Evolutionary conservation across 2,329 filamentous ascomycete genomes (phyloP), one percentile per base, ranked within the genome.

Genomic region (Pseudovirgaria hyperparasitica): DNA sequence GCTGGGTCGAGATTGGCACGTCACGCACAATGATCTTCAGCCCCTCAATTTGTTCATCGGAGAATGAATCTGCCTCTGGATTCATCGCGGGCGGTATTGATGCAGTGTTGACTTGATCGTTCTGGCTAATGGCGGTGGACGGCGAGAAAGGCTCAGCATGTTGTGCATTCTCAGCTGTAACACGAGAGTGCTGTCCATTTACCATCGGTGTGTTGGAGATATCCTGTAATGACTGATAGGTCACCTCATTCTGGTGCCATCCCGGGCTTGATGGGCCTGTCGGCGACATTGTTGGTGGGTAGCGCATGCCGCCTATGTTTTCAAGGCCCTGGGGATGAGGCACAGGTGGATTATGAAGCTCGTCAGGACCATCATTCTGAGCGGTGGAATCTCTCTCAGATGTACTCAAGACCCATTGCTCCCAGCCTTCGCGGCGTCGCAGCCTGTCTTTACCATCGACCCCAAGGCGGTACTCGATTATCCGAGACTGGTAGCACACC

Each of bases 381-480:
- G 81, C 82, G 12, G 71, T 66, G 22, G 73, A 64, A 39, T 85
- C 73, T 35, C 87, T 76, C 35, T 82, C 70, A 9, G 75, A 67
- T 45, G 75, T 64, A 2, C 71, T 68, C 32, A 92, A 57, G 12
- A 94, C 70, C 64, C 82, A 96, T 38, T 76, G 72, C 39, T 78
- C 66, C 82, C 85, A 94, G 15, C 72, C 74, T 12, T 82, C 68
- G 15, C 70, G 69, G 33, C 73, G 71, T 27, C 90, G 78, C 23
- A 96, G 52, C 22, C 84, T 71, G 50, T 94, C 84, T 26, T 76
- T 61, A 17, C 78, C 76, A 48, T 94, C 84, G 16, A 80, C 70
- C 21, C 80, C 78, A 18, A 74, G 56, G 24, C 78, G 66, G 42
- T 82, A 76, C 41, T 96, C 85, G 32, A 93, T 67, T 20, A 67